phyloP scores from a whole-genome alignment of 2,329 filamentous ascomycete genomes.

The Elsinoe necatrix region DNA sequence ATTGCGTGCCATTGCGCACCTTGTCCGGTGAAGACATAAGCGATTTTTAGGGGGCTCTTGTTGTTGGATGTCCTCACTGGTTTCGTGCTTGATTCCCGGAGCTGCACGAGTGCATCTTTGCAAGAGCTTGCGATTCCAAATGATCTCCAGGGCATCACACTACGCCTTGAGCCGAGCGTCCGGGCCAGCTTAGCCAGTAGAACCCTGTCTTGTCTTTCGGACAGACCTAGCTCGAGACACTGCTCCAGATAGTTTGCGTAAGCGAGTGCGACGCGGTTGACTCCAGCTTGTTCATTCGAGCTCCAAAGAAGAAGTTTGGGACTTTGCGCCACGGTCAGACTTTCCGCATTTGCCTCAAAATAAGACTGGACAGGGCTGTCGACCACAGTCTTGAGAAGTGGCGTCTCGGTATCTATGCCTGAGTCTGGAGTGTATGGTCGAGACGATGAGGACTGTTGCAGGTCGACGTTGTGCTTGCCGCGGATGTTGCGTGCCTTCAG shows the following conservation, averaged over 20 bases:
- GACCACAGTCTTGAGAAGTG: not conserved
- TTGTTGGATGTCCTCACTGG: slow-evolving; percentile 10
- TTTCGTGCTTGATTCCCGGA: slow-evolving; percentile 6
- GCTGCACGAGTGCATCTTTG: not conserved
- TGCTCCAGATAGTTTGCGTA: not conserved
- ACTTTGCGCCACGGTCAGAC: not conserved
- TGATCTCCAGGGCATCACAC: not conserved
- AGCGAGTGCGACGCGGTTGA: not conserved
- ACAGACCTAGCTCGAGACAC: not conserved
- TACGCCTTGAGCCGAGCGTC: not conserved
- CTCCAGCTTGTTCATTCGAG: not conserved
- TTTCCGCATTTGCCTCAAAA: too few species aligned
- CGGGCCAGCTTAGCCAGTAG: not conserved
- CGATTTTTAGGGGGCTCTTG: slow-evolving; percentile 12
- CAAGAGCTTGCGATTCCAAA: not conserved
- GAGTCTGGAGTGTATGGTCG: not conserved
- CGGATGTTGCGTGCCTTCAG: not conserved
- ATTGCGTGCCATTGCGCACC: slow-evolving; percentile 28
- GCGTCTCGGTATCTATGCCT: not conserved
- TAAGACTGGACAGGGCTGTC: not conserved
- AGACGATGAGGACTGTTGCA: not conserved
- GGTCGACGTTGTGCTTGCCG: not conserved
- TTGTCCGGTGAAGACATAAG: slow-evolving; percentile 29
- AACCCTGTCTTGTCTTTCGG: not conserved
- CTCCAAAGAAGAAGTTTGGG: not conserved